phyloP scores from a whole-genome alignment of 108 stramenopile species.

The Cyclostephanos invisitatus region DNA sequence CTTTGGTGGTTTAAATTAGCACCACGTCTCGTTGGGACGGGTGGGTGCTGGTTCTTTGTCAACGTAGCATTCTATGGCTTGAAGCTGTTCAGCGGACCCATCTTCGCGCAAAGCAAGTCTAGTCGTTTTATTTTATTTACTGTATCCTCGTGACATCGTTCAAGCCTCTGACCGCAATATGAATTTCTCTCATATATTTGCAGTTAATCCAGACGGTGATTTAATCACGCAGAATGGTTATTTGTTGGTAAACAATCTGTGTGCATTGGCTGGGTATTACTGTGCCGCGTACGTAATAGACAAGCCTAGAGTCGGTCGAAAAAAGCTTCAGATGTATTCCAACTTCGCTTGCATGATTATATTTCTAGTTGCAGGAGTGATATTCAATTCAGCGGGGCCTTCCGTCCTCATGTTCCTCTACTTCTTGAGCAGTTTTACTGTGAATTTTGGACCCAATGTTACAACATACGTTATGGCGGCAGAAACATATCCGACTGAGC shows the following conservation, averaged over 20 bases:
- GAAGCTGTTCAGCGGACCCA: constrained; percentile 33
- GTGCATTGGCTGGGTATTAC: constrained; percentile 32
- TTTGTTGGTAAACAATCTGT: constrained; percentile 31
- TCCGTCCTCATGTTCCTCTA: constrained; percentile 15
- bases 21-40: constrained; percentile 29
- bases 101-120: constrained; percentile 15
- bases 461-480: constrained; percentile 36
- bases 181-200: neutral
- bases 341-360: constrained; percentile 18
- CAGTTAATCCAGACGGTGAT: constrained; percentile 28
- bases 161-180: neutral
- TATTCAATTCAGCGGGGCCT: constrained; percentile 14
- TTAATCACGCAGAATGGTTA: constrained; percentile 30
- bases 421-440: constrained; percentile 25
- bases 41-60: constrained; percentile 25
- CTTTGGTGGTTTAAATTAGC: neutral
- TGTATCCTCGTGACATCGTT: neutral
- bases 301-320: constrained; percentile 23
- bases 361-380: constrained; percentile 6
- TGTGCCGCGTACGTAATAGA: constrained; percentile 24
- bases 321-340: constrained; percentile 16
- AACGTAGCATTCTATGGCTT: constrained; percentile 42
- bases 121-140: neutral
- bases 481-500: constrained; percentile 36
- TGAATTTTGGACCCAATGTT: constrained; percentile 20